phyloP scores from a whole-genome alignment of 2,329 filamentous ascomycete genomes.

The Aspergillus chevalieri region DNA sequence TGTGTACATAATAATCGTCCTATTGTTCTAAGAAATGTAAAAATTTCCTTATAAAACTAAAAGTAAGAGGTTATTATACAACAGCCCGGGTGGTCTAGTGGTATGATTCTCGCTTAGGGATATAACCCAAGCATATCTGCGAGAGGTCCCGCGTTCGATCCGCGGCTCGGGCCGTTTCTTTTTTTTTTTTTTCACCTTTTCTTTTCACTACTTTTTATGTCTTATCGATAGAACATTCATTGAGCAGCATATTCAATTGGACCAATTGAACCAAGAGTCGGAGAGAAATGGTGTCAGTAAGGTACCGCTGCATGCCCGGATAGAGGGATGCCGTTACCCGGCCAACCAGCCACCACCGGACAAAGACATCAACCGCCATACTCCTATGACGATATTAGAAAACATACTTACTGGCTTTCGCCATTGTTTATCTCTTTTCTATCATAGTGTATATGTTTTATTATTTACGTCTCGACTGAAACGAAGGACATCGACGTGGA shows the following conservation, averaged over 20 bases:
- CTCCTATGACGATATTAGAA: not conserved
- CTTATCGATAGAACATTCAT: not conserved
- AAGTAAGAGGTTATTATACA: not conserved
- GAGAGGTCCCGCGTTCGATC: constrained; percentile 15
- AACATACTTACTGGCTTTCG: not conserved
- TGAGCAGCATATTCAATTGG: not conserved
- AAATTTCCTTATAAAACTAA: not conserved
- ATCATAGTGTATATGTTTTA: too few species aligned
- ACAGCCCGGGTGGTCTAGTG: constrained; percentile 14
- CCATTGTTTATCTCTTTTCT: not conserved
- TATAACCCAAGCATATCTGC: constrained; percentile 9
- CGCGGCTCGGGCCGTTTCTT: constrained; percentile 9
- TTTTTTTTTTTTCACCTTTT: constrained; percentile 4
- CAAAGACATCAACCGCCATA: not conserved
- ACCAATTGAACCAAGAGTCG: too few species aligned
- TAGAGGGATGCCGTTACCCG: not conserved
- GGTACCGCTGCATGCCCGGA: too few species aligned
- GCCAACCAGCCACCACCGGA: not conserved
- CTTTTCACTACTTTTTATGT: not conserved
- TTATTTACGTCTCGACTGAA: too few species aligned
- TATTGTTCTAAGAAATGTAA: too few species aligned
- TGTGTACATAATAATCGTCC: too few species aligned
- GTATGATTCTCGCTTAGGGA: constrained; percentile 13
- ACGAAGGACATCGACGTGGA: too few species aligned
- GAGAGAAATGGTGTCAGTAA: too few species aligned